Evolutionary conservation across 78 protist genomes (phyloP).

Genomic region (Tieghemostelium lacteum): DNA sequence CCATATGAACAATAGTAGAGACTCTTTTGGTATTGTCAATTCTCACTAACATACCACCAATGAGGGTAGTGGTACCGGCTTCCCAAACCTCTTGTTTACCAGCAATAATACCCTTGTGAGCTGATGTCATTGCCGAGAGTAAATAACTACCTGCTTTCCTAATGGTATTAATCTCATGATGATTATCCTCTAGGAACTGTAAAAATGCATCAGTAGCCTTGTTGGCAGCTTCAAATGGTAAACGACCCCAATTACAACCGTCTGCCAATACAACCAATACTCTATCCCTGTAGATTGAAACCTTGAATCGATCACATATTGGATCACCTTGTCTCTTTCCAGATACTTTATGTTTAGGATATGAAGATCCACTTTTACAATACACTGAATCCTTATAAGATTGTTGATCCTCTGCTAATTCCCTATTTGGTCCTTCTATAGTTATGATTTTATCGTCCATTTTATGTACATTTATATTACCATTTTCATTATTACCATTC

Average conservation of each 20-base stretch:
- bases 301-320: constrained; percentile 72
- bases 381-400: constrained; percentile 6
- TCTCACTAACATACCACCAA: constrained; percentile 76
- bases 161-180: constrained; percentile 63
- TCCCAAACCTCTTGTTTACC: constrained; percentile 70
- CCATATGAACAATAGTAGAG: neutral
- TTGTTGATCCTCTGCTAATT: constrained; percentile 38
- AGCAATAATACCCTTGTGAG: constrained; percentile 51
- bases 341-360: constrained; percentile 68
- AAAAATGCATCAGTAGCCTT: constrained; percentile 74
- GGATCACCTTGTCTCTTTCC: constrained; percentile 70
- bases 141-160: constrained; percentile 69
- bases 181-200: constrained; percentile 41
- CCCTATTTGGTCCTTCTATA: constrained; percentile 37
- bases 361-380: constrained; percentile 55
- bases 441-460: constrained; percentile 4
- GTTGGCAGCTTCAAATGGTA: constrained; percentile 81
- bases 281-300: constrained; percentile 29
- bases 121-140: constrained; percentile 70
- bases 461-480: neutral
- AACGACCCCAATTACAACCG: constrained; percentile 84
- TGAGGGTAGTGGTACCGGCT: constrained; percentile 79
- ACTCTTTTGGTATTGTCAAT: neutral
- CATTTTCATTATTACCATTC: neutral
- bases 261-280: constrained; percentile 70